Base-by-base conservation (phyloP, 2,329 filamentous ascomycete species). In the Nothopassalora personata region DNA sequence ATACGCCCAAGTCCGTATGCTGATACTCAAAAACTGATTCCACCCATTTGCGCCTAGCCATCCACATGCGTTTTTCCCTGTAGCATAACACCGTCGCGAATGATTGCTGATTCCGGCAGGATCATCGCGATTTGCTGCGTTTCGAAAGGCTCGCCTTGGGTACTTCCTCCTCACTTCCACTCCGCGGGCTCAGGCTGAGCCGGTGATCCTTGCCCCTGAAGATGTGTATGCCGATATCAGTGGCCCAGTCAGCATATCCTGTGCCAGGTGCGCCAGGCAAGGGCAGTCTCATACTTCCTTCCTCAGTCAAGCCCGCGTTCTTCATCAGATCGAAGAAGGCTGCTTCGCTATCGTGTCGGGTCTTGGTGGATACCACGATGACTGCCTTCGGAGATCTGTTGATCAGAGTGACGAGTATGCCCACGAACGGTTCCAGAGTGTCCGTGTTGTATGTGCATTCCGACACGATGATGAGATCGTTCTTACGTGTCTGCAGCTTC, bases 381-480 rank as follows among this genome's bases (percentile, higher is more conserved):
- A 82, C 66, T 0, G 79, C 77, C 59, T 76, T 70, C 1, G 82
- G 81, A 5, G 80, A 83, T 31, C 69, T 70, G 18, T 71, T 68
- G 46, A 79, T 72, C 52, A 88, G 71, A 9, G 72, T 74, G 23
- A 69, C 66, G 9, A 90, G 73, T 1, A 84, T 86, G 30, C 74
- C 73, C 7, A 89, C 85, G 39, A 90, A 75, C 27, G 83, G 79
- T 2, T 84, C 83, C 54, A 86, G 80, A 60, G 83, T 87, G 66
- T 88, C 86, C 15, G 81, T 77, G 70, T 90, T 90, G 73, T 90
- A 90, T 1, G 86, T 90, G 72, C 87, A 90, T 70, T 90, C 87
- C 1, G 86, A 85, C 1, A 88, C 81, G 4, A 89, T 70, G 23
- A 89, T 78, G 34, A 90, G 67, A 69, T 88, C 82, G 66, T 83